A percentile compares a stretch with the other conserved stretches of the same genome.
Evolutionary conservation across 108 stramenopile genomes (phyloP).

Genomic region (Parmales sp.): DNA sequence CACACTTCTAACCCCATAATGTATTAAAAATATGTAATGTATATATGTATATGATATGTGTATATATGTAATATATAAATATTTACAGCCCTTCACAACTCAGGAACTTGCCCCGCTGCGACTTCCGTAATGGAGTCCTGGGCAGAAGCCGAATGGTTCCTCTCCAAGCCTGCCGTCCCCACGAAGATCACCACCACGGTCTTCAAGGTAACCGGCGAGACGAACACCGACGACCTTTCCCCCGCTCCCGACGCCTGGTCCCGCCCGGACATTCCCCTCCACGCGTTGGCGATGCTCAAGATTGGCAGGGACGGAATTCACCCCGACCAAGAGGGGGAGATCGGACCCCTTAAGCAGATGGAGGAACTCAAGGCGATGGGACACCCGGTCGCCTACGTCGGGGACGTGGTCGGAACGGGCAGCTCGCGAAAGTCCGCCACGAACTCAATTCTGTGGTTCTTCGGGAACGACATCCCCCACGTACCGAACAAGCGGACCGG

Average conservation of each 20-base stretch:
- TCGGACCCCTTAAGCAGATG: conserved; percentile 69
- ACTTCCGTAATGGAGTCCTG: conserved; percentile 75
- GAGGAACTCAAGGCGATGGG: conserved; percentile 68
- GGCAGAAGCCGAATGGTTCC: conserved; percentile 88
- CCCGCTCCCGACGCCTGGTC: conserved; percentile 93
- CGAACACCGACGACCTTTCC: conserved; percentile 86
- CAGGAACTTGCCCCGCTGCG: no score
- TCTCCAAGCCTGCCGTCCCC: conserved; percentile 60
- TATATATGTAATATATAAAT: no score
- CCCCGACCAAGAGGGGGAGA: conserved; percentile 62
- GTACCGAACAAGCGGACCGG: conserved; percentile 84
- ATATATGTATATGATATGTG: no score
- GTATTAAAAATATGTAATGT: no score
- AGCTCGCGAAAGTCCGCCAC: conserved; percentile 84
- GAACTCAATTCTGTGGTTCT: conserved; percentile 87
- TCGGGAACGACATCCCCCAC: conserved; percentile 86
- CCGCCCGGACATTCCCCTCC: conserved; percentile 89
- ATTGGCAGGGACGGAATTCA: conserved; percentile 79
- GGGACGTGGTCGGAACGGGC: conserved; percentile 94
- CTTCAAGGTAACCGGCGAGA: conserved; percentile 95
- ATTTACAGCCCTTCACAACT: no score
- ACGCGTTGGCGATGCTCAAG: conserved; percentile 91
- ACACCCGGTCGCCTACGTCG: conserved; percentile 82
- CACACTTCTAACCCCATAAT: no score
- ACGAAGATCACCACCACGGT: conserved; percentile 83